Evolutionary conservation across 2,329 filamentous ascomycete species (phyloP).

Genomic region (Sclerotinia spermophila): DNA sequence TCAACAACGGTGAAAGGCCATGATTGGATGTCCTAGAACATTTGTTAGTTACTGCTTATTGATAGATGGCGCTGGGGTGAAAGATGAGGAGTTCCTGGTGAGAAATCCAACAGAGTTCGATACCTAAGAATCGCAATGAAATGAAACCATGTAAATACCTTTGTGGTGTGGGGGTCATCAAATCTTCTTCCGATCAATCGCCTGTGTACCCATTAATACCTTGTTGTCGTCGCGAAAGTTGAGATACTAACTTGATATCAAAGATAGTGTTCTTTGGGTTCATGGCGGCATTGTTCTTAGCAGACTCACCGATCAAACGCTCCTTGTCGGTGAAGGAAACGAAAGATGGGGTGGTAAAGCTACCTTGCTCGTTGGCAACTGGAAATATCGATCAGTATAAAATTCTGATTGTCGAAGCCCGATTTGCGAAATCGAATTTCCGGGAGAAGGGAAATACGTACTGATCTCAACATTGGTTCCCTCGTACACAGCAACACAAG

Average conservation of each 20-base stretch:
- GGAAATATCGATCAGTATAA: conserved; percentile 9
- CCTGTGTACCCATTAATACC: conserved; percentile 47
- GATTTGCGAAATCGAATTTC: background rate
- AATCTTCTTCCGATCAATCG: conserved; percentile 96
- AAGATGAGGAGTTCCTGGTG: background rate
- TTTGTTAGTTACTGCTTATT: background rate
- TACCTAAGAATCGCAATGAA: background rate
- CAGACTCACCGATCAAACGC: conserved; percentile 97
- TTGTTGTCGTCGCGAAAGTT: background rate
- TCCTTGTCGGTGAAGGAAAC: conserved; percentile 99
- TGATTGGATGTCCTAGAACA: conserved; percentile 62
- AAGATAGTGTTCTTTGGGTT: conserved; percentile 98
- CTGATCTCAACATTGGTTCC: conserved; percentile 97
- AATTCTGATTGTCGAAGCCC: background rate
- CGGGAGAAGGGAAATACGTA: conserved; percentile 6
- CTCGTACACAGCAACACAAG: conserved; percentile 99
- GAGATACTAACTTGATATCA: conserved; percentile 83
- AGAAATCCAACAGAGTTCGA: background rate
- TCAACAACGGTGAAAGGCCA: conserved; percentile 99
- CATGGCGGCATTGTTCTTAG: conserved; percentile 99
- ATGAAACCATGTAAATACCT: conserved; percentile 48
- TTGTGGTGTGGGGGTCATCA: conserved; percentile 95
- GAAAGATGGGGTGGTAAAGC: conserved; percentile 97
- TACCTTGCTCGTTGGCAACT: conserved; percentile 98
- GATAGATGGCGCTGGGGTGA: background rate